Conservation (phyloP, 2,329 filamentous ascomycete genomes). For the Catunica adiposa region DNA sequence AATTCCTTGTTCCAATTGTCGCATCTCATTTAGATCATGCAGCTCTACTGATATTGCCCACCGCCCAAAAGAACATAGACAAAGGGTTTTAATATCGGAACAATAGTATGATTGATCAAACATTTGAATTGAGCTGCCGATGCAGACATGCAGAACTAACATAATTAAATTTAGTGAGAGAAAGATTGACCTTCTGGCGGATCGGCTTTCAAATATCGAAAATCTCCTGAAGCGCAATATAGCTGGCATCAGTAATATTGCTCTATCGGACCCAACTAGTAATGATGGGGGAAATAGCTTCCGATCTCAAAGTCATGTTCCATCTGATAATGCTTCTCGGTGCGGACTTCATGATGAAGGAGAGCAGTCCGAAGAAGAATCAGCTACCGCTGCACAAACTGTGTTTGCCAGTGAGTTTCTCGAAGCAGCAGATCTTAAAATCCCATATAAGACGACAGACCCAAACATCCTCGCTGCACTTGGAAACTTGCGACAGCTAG, state of each 20-base stretch:
- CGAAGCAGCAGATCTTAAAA: constrained; percentile 34
- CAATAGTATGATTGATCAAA: constrained; percentile 35
- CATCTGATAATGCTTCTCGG: neutral
- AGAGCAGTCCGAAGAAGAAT: constrained; percentile 29
- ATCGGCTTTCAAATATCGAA: constrained; percentile 30
- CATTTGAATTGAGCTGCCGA: no score
- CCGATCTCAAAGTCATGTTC: neutral
- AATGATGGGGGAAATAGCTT: constrained; percentile 18
- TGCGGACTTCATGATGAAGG: neutral
- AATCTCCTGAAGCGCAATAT: constrained; percentile 20
- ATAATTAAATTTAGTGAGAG: constrained; percentile 27
- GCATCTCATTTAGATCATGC: constrained; percentile 34
- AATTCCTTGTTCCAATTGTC: constrained; percentile 41
- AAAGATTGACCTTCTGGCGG: constrained; percentile 35
- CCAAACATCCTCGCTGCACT: constrained; percentile 38
- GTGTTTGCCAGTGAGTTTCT: constrained; percentile 39
- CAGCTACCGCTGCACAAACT: constrained; percentile 33
- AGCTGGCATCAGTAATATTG: neutral
- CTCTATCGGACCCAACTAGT: constrained; percentile 12
- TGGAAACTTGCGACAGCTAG: constrained; percentile 34
- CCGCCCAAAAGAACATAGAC: constrained; percentile 36
- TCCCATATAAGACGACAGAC: constrained; percentile 28
- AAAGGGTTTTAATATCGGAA: constrained; percentile 41
- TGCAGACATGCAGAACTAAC: neutral
- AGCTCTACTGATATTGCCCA: constrained; percentile 39